phyloP scores from a whole-genome alignment of 176 grass and related monocot species.

The Poa annua region DNA sequence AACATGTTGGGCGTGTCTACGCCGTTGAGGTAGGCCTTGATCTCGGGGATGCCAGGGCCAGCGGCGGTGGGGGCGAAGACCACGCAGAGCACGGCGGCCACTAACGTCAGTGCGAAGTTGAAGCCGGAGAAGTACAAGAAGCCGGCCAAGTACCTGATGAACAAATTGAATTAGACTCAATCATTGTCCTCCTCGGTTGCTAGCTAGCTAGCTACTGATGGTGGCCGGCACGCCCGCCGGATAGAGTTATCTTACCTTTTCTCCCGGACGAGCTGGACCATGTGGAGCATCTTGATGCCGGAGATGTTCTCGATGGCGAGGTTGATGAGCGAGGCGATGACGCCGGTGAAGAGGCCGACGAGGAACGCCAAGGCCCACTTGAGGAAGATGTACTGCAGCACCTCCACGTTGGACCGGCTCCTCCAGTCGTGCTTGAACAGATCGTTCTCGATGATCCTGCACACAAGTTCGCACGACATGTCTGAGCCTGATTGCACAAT shows the following conservation, averaged over 20 bases:
- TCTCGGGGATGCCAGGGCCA: conserved; percentile 95
- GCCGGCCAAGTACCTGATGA: conserved; percentile 62
- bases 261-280: conserved; percentile 72
- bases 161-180: neutral
- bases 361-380: conserved; percentile 95
- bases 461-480: neutral
- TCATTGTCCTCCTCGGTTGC: no score
- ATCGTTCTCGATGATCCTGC: conserved; percentile 93
- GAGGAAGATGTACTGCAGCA: conserved; percentile 85
- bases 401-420: conserved; percentile 82
- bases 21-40: conserved; percentile 98
- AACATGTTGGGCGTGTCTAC: conserved; percentile 98
- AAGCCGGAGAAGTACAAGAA: conserved; percentile 78
- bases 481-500: neutral
- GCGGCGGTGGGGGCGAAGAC: conserved; percentile 93
- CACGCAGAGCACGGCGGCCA: conserved; percentile 80
- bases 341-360: conserved; percentile 84
- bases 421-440: conserved; percentile 98
- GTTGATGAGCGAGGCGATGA: conserved; percentile 88
- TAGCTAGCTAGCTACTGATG: neutral
- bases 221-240: neutral
- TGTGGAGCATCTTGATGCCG: conserved; percentile 82
- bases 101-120: conserved; percentile 67
- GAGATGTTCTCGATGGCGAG: conserved; percentile 96
- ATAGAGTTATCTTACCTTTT: conserved; percentile 36